A percentile compares a stretch with the other conserved stretches of the same genome.
These are phyloP conservation scores for Proliferodiscus dingleyae DNA, from an alignment of 2,329 filamentous ascomycete species.

Conservation along the genomic window DNA sequence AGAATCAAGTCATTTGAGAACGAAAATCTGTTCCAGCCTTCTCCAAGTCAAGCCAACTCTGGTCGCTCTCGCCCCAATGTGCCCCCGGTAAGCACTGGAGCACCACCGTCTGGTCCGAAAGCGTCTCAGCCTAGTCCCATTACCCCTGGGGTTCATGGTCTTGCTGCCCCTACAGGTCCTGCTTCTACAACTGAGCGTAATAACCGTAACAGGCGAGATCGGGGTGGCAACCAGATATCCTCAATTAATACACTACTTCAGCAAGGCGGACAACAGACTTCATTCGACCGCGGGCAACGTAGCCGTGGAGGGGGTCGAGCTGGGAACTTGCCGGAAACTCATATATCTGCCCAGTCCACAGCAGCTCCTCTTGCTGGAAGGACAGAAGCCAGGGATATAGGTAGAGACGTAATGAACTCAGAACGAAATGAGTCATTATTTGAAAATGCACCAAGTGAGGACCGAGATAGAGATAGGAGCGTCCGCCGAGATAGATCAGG, in stretches of 20 bases:
- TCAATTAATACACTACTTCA: constrained; percentile 56
- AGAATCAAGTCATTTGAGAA: constrained; percentile 24
- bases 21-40: constrained; percentile 24
- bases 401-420: constrained; percentile 24
- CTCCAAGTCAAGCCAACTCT: constrained; percentile 30
- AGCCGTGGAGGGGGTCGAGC: constrained; percentile 33
- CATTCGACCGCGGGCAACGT: constrained; percentile 28
- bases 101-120: constrained; percentile 30
- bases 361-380: constrained; percentile 39
- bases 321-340: constrained; percentile 45
- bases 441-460: constrained; percentile 13
- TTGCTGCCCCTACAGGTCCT: constrained; percentile 30
- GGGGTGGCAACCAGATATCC: constrained; percentile 41
- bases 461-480: constrained; percentile 27
- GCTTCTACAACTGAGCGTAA: constrained; percentile 30
- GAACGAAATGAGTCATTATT: constrained; percentile 29
- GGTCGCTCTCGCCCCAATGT: constrained; percentile 31
- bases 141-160: constrained; percentile 21
- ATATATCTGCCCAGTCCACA: constrained; percentile 45
- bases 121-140: constrained; percentile 26
- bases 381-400: constrained; percentile 19
- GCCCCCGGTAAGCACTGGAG: constrained; percentile 24
- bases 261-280: constrained; percentile 43
- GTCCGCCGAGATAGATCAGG: constrained; percentile 28
- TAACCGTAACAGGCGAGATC: constrained; percentile 33